Conservation (phyloP, 2,329 filamentous ascomycete genomes). For the Nigrospora osmanthi region DNA sequence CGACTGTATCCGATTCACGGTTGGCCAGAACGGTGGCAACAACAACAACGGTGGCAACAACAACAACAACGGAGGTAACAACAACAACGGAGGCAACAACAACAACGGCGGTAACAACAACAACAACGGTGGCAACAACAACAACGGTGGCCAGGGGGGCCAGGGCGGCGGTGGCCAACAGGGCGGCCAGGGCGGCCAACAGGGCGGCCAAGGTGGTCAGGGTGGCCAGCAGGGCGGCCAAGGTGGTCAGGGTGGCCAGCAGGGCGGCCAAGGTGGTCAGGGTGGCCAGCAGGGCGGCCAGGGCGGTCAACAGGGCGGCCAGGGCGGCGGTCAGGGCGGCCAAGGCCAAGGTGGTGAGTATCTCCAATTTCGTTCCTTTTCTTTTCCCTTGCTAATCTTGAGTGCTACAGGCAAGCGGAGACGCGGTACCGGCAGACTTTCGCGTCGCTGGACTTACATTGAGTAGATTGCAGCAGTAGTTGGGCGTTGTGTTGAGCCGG, state of each 20-base stretch:
- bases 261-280: neutral
- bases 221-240: too few species aligned
- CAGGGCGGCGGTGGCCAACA: slow-evolving; percentile 10
- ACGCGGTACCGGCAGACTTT: too few species aligned
- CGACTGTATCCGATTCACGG: slow-evolving; percentile 39
- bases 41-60: neutral
- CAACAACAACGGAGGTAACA: slow-evolving; percentile 7
- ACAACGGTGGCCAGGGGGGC: slow-evolving; percentile 3
- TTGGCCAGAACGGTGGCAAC: slow-evolving; percentile 10
- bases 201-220: neutral
- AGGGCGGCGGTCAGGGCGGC: too few species aligned
- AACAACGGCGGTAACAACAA: slow-evolving; percentile 8
- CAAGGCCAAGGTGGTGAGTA: neutral
- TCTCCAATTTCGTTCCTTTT: too few species aligned
- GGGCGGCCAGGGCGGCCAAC: slow-evolving; percentile 5
- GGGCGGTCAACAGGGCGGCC: too few species aligned
- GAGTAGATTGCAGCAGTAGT: too few species aligned
- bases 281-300: neutral
- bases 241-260: neutral
- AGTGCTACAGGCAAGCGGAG: too few species aligned
- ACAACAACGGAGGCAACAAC: slow-evolving; percentile 12
- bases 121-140: slow-evolving; percentile 6
- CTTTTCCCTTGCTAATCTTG: too few species aligned
- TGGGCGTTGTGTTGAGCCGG: too few species aligned
- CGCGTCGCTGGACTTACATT: too few species aligned